phyloP scores from a whole-genome alignment of 345 rosid genomes.

The Eucalyptus sp. region DNA sequence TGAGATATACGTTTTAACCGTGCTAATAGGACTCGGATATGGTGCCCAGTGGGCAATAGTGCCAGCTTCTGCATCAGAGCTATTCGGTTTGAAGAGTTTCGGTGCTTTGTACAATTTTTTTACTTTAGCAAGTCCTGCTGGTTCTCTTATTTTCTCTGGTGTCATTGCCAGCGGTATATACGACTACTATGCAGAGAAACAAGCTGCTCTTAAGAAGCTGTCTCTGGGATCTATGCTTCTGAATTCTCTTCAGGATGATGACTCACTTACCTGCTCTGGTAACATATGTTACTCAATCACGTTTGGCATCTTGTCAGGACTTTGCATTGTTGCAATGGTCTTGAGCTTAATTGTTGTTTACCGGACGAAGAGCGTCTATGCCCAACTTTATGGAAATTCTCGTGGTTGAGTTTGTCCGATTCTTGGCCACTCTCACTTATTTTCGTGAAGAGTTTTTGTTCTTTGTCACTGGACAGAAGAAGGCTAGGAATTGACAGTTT shows the following conservation, averaged over 20 bases:
- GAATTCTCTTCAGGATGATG: conserved; percentile 3
- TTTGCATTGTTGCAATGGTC: conserved; percentile 44
- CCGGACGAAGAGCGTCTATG: conserved; percentile 50
- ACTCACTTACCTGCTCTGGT: conserved; percentile 36
- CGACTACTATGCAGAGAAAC: conserved; percentile 57
- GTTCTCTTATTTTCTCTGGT: conserved; percentile 68
- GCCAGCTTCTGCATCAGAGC: conserved; percentile 57
- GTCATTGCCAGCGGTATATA: conserved; percentile 66
- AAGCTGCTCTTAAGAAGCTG: conserved; percentile 12
- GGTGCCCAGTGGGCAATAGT: conserved; percentile 61
- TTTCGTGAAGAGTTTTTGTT: background rate
- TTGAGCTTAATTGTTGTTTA: conserved; percentile 51
- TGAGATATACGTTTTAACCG: conserved; percentile 48
- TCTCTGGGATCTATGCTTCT: background rate
- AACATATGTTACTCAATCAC: conserved; percentile 53
- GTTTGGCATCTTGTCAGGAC: conserved; percentile 41
- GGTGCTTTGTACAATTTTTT: conserved; percentile 71
- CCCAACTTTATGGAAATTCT: conserved; percentile 39
- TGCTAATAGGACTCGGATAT: conserved; percentile 46
- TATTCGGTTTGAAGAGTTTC: conserved; percentile 61
- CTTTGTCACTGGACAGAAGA: background rate
- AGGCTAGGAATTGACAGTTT: background rate
- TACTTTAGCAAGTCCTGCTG: conserved; percentile 38
- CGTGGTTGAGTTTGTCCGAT: conserved; percentile 3
- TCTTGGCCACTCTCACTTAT: background rate